Percentiles rank a stretch among this genome's conserved stretches.
Conservation (phyloP, 495 filamentous ascomycete genomes). For the Halenospora varia region DNA sequence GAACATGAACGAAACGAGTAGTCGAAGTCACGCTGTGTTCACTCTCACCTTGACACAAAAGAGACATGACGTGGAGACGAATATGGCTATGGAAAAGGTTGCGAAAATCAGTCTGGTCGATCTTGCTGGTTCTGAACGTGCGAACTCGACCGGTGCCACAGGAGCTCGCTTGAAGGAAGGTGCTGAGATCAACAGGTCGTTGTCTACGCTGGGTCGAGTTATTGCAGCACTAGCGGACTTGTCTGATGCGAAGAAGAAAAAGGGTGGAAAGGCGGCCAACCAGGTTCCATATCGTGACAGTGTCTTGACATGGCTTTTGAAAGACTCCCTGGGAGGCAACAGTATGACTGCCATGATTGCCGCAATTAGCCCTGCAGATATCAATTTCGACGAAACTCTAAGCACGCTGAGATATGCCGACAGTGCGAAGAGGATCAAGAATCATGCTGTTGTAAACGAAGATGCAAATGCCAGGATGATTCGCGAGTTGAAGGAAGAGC, state of each 20-base stretch:
- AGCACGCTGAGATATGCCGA: conserved; percentile 96
- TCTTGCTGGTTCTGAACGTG: conserved; percentile 95
- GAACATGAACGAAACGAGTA: conserved; percentile 99
- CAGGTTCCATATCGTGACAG: conserved; percentile 98
- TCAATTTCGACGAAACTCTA: conserved; percentile 98
- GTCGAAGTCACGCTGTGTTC: conserved; percentile 96
- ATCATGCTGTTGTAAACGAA: conserved; percentile 98
- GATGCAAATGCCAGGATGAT: conserved; percentile 99
- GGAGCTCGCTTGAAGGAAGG: conserved; percentile 96
- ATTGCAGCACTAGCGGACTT: conserved; percentile 95
- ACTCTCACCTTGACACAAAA: conserved; percentile 95
- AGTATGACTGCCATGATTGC: conserved; percentile 99
- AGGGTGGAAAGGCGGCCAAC: conserved; percentile 55
- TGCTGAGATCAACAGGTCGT: conserved; percentile 95
- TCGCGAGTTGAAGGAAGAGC: conserved; percentile 91
- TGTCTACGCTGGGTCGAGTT: conserved; percentile 95
- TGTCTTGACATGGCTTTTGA: conserved; percentile 92
- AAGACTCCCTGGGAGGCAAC: conserved; percentile 96
- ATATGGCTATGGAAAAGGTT: conserved; percentile 95
- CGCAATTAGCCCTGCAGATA: conserved; percentile 95
- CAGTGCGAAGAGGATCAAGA: conserved; percentile 98
- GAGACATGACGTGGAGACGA: conserved; percentile 85
- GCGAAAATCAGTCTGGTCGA: conserved; percentile 98
- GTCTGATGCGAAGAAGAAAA: conserved; percentile 75
- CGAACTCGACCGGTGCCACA: conserved; percentile 91